Evolutionary conservation across 139 green algal genomes (phyloP).

Genomic region (Chlamydomonas sphaeroides): DNA sequence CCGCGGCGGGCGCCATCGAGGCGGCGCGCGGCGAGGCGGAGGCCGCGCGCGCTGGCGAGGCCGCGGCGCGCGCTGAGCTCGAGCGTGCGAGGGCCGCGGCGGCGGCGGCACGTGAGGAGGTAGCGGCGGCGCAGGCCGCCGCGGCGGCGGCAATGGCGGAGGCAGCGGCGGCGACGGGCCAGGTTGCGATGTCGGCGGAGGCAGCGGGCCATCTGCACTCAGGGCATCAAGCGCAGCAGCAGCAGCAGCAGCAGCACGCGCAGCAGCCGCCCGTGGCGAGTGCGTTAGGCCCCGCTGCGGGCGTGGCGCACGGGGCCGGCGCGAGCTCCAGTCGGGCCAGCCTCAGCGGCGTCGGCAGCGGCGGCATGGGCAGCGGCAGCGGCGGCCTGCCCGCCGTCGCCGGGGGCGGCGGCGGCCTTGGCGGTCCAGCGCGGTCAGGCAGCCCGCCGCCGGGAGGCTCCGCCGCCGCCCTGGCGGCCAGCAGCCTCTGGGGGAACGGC

Average conservation of each 20-base stretch:
- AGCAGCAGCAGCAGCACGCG: no score
- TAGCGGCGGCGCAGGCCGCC: background rate
- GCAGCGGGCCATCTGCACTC: no score
- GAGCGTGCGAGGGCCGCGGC: background rate
- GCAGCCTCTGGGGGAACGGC: constrained; percentile 29
- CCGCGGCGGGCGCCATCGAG: background rate
- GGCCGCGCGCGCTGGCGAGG: background rate
- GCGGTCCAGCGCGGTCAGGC: no score
- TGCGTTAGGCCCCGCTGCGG: no score
- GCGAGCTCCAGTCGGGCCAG: background rate
- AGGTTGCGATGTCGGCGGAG: no score
- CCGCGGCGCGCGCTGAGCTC: background rate
- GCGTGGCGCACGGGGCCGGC: no score
- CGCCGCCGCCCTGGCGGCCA: background rate
- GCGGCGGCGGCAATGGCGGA: background rate
- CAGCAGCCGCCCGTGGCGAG: no score
- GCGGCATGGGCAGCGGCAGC: background rate
- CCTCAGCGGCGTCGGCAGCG: background rate
- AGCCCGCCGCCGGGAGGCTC: background rate
- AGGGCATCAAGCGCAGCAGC: no score
- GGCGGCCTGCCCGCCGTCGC: background rate
- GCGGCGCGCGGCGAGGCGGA: background rate
- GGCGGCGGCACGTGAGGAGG: background rate
- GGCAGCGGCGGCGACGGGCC: background rate
- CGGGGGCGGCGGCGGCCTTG: background rate